A percentile compares a stretch with the other conserved stretches of the same genome.
These are phyloP conservation scores for Talaromyces borbonicus DNA, from an alignment of 495 filamentous ascomycete species.

Conservation along the genomic window DNA sequence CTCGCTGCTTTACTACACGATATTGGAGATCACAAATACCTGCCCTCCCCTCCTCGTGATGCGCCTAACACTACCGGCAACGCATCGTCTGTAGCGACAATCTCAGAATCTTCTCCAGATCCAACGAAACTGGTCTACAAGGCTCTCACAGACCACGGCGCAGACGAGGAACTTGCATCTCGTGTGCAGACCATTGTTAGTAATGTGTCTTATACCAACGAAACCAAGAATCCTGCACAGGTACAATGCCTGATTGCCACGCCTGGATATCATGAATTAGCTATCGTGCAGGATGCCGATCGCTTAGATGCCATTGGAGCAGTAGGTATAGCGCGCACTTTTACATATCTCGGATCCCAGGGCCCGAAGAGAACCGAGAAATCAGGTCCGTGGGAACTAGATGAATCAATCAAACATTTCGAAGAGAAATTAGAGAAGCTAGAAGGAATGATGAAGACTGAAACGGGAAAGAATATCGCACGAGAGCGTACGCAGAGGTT, in stretches of 20 bases:
- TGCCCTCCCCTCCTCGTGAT: too few relatives aligned
- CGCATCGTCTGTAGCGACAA: slow-evolving; percentile 1
- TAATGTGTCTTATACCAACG: slow-evolving; percentile 69
- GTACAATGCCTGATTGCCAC: slow-evolving; percentile 42
- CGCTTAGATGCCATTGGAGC: slow-evolving; percentile 82
- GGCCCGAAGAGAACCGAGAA: slow-evolving; percentile 20
- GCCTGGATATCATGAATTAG: slow-evolving; percentile 57
- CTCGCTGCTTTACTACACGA: slow-evolving; percentile 79
- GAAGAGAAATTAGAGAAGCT: slow-evolving; percentile 67
- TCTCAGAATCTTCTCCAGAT: slow-evolving; percentile 25
- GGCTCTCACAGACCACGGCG: slow-evolving; percentile 49
- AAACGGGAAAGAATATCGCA: slow-evolving; percentile 57
- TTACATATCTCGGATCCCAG: slow-evolving; percentile 65
- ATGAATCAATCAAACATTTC: slow-evolving; percentile 61
- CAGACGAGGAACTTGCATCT: slow-evolving; percentile 41
- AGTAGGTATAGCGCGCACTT: slow-evolving; percentile 67
- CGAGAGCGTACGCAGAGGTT: slow-evolving; percentile 53
- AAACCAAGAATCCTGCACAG: slow-evolving; percentile 46
- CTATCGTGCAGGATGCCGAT: slow-evolving; percentile 84
- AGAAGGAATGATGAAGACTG: slow-evolving; percentile 77
- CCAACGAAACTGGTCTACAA: slow-evolving; percentile 43
- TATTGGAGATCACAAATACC: slow-evolving; percentile 79
- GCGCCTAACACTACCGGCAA: too few relatives aligned
- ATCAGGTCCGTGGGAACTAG: slow-evolving; percentile 39
- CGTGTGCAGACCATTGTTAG: slow-evolving; percentile 60